Conservation (phyloP, 1,284 basidiomycete species). For the Anthracocystis panici-leucophaei region DNA sequence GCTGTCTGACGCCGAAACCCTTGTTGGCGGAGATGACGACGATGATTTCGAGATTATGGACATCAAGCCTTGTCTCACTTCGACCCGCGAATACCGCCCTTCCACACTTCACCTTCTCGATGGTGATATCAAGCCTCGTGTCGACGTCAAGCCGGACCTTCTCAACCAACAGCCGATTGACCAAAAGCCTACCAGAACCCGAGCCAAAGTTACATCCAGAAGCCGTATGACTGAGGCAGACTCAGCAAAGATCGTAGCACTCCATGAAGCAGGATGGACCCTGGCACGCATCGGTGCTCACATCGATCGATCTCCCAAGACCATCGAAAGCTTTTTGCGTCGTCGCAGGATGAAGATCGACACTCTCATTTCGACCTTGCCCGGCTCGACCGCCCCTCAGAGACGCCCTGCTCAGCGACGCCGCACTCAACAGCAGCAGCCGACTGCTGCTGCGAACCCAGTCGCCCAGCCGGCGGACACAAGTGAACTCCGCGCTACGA, state of each 20-base stretch:
- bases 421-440: conserved; percentile 1
- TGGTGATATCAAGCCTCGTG: no score
- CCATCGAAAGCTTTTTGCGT: conserved; percentile 7
- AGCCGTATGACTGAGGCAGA: conserved; percentile 8
- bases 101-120: no score
- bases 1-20: conserved; percentile 3
- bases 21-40: neutral
- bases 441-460: neutral
- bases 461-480: no score
- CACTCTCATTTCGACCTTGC: neutral
- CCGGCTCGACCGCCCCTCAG: neutral
- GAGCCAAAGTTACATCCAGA: neutral
- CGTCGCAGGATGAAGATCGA: conserved; percentile 5
- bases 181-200: neutral
- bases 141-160: neutral
- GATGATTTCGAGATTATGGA: conserved; percentile 1
- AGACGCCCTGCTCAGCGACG: neutral
- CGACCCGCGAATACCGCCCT: neutral
- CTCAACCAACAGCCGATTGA: neutral
- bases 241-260: conserved; percentile 15
- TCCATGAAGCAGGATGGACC: conserved; percentile 14
- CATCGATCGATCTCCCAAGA: neutral
- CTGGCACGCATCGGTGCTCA: conserved; percentile 5
- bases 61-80: neutral
- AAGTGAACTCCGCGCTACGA: no score